Percentiles rank a stretch among this genome's conserved stretches.
phyloP scores from a whole-genome alignment of 306 rosid species.

The Ammopiptanthus mongolicus region DNA sequence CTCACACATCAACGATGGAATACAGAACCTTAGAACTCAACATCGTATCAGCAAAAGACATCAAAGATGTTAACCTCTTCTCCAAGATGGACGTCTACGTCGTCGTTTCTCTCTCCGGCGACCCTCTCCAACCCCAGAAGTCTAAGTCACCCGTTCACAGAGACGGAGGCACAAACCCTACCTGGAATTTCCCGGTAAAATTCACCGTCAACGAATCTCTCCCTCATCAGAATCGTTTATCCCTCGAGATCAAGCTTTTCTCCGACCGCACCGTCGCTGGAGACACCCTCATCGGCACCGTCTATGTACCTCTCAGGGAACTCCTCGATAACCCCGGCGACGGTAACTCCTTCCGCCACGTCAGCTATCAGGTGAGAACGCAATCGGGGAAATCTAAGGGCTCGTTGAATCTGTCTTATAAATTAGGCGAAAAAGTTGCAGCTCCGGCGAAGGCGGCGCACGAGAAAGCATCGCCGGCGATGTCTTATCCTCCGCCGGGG shows the following conservation, averaged over 20 bases:
- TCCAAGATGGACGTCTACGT: constrained; percentile 76
- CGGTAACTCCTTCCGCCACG: constrained; percentile 18
- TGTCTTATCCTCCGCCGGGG: neutral
- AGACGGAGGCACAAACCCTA: constrained; percentile 46
- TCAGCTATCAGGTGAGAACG: constrained; percentile 52
- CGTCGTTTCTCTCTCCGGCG: constrained; percentile 56
- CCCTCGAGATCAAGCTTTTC: constrained; percentile 39
- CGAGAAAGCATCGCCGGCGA: neutral
- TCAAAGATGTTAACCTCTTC: constrained; percentile 59
- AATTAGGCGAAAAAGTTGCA: constrained; percentile 15
- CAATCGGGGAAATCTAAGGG: constrained; percentile 60
- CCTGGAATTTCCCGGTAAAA: constrained; percentile 51
- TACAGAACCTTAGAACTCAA: constrained; percentile 51
- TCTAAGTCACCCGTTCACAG: constrained; percentile 37
- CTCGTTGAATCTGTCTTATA: constrained; percentile 42
- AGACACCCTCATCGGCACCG: constrained; percentile 50
- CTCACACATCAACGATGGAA: constrained; percentile 27
- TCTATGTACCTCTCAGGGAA: constrained; percentile 52
- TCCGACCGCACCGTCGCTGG: constrained; percentile 50
- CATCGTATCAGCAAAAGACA: constrained; percentile 60
- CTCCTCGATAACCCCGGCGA: constrained; percentile 40
- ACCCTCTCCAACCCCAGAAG: constrained; percentile 9
- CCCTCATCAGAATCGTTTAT: constrained; percentile 38
- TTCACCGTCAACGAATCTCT: constrained; percentile 43
- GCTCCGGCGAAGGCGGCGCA: neutral